phyloP scores from a whole-genome alignment of 2,329 filamentous ascomycete genomes.

The Stagonosporopsis tanaceti region DNA sequence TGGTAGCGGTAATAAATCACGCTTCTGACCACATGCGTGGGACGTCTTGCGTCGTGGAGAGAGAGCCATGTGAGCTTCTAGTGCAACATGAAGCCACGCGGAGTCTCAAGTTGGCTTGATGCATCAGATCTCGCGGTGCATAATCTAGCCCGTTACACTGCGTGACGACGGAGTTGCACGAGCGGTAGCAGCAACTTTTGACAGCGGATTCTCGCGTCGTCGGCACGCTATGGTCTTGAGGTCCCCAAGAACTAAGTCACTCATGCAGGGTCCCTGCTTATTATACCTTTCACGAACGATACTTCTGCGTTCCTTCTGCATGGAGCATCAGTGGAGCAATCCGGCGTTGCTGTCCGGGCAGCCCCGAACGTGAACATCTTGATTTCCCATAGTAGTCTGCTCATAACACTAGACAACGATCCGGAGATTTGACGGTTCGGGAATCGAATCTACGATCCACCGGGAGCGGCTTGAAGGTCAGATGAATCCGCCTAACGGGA shows the following conservation, averaged over 20 bases:
- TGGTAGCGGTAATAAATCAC: constrained; percentile 12
- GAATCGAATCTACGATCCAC: background rate
- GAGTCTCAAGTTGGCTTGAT: constrained; percentile 32
- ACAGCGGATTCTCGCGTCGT: constrained; percentile 25
- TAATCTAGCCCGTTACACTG: constrained; percentile 44
- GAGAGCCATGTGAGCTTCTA: constrained; percentile 32
- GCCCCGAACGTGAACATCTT: background rate
- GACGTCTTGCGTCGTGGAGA: constrained; percentile 18
- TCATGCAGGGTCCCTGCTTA: constrained; percentile 18
- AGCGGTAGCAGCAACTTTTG: constrained; percentile 24
- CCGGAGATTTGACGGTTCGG: background rate
- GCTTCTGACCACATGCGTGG: constrained; percentile 15
- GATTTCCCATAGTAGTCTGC: background rate
- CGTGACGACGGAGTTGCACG: constrained; percentile 23
- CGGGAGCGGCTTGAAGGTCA: background rate
- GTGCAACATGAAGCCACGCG: constrained; percentile 29
- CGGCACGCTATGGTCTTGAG: background rate
- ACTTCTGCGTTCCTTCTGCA: constrained; percentile 4
- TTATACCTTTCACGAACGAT: background rate
- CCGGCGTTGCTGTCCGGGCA: background rate
- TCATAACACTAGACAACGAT: background rate
- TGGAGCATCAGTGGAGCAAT: background rate
- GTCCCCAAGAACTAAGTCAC: background rate
- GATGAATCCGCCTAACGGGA: constrained; percentile 2
- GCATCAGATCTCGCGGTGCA: constrained; percentile 46